These are phyloP conservation scores for Geotrichum phurueaensis DNA, from an alignment of 1,139 yeast species.

Conservation along the genomic window DNA sequence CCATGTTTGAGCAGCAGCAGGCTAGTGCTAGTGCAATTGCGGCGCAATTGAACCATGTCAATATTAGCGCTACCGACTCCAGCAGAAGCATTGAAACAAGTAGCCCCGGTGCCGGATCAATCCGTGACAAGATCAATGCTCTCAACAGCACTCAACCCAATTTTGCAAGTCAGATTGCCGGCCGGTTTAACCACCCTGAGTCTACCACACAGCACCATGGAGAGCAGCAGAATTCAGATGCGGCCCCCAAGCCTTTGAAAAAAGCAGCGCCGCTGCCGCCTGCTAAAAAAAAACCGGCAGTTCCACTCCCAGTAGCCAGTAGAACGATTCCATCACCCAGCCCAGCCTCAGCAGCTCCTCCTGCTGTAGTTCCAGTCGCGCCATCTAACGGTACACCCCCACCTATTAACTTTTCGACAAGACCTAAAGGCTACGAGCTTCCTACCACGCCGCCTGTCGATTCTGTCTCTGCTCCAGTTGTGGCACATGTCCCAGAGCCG, in stretches of 20 bases:
- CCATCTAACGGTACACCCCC: slow-evolving; percentile 21
- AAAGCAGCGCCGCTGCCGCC: slow-evolving; percentile 33
- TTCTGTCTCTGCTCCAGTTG: slow-evolving; percentile 13
- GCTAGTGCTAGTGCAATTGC: slow-evolving; percentile 1
- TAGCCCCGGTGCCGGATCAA: slow-evolving; percentile 2
- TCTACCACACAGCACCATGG: not conserved
- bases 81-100: not conserved
- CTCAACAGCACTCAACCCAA: slow-evolving; percentile 13
- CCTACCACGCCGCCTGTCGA: slow-evolving; percentile 15
- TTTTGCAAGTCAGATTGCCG: slow-evolving; percentile 16
- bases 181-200: slow-evolving; percentile 12
- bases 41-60: not conserved
- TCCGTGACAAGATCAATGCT: slow-evolving; percentile 12
- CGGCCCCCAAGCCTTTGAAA: slow-evolving; percentile 18
- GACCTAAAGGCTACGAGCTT: slow-evolving; percentile 27
- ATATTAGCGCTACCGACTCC: not conserved
- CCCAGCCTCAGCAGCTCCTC: not conserved
- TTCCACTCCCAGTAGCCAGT: not conserved
- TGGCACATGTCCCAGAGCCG: slow-evolving; percentile 14
- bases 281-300: slow-evolving; percentile 28
- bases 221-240: slow-evolving; percentile 24
- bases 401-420: slow-evolving; percentile 27
- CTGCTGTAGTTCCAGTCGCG: slow-evolving; percentile 8
- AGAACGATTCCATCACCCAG: slow-evolving; percentile 9
- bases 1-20: not conserved